Evolutionary conservation across 805 yeast genomes (phyloP).

Genomic region (Yamadazyma endophytica): DNA sequence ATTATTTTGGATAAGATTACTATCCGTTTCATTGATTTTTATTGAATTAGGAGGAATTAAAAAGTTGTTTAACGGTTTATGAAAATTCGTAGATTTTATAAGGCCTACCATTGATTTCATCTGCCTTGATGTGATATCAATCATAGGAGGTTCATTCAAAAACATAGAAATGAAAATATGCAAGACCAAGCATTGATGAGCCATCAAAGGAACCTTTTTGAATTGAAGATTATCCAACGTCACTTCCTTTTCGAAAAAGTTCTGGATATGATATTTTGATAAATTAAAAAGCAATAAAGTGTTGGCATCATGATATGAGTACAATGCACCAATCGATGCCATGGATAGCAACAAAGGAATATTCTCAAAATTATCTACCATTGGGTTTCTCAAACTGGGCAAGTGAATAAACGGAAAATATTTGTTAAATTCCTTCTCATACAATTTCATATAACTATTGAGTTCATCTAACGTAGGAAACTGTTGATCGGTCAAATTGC

Average conservation of each 20-base stretch:
- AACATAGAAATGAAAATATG: constrained; percentile 57
- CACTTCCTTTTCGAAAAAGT: constrained; percentile 53
- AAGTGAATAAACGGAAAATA: constrained; percentile 84
- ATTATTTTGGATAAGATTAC: constrained; percentile 29
- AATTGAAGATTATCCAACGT: constrained; percentile 42
- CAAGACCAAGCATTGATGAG: constrained; percentile 52
- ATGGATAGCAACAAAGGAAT: constrained; percentile 72
- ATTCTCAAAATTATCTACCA: constrained; percentile 40
- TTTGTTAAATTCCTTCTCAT: constrained; percentile 71
- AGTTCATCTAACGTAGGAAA: constrained; percentile 76
- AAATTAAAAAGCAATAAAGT: constrained; percentile 68
- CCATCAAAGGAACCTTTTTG: constrained; percentile 53
- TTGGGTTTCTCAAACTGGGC: constrained; percentile 45
- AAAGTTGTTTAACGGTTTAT: constrained; percentile 46
- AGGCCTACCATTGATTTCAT: constrained; percentile 52
- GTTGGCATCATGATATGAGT: constrained; percentile 73
- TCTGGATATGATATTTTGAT: constrained; percentile 62
- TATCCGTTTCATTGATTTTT: constrained; percentile 1
- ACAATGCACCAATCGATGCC: constrained; percentile 87
- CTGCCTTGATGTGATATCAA: constrained; percentile 49
- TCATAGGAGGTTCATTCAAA: constrained; percentile 49
- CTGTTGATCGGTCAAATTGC: constrained; percentile 52
- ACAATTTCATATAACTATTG: constrained; percentile 71
- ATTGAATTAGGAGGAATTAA: constrained; percentile 34
- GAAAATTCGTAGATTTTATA: constrained; percentile 49